Conservation (phyloP, 1,284 basidiomycete genomes). For the Pterulicium gracile region DNA sequence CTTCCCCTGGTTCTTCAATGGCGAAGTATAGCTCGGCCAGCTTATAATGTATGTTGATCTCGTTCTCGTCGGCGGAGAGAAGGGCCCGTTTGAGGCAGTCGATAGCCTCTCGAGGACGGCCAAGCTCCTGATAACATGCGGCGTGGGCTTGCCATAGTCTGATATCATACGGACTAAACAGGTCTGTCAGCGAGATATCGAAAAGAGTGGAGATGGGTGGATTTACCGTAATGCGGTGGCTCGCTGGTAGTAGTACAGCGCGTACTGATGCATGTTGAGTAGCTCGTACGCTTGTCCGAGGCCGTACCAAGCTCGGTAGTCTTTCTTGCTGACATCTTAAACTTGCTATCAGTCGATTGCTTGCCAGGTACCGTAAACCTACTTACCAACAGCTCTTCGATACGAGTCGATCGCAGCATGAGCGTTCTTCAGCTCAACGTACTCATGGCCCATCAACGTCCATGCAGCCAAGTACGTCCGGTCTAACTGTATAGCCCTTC, state of each 20-base stretch:
- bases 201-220: slow-evolving; percentile 1
- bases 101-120: slow-evolving; percentile 77
- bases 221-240: slow-evolving; percentile 84
- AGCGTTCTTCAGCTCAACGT: slow-evolving; percentile 97
- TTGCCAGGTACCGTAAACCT: too few species aligned
- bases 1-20: slow-evolving; percentile 53
- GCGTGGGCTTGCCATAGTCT: slow-evolving; percentile 95
- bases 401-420: slow-evolving; percentile 99
- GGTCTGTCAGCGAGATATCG: slow-evolving; percentile 8
- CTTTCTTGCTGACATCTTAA: slow-evolving; percentile 87
- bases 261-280: slow-evolving; percentile 93
- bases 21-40: slow-evolving; percentile 68
- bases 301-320: slow-evolving; percentile 98
- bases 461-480: slow-evolving; percentile 92
- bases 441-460: slow-evolving; percentile 99
- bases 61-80: slow-evolving; percentile 72
- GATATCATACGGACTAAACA: slow-evolving; percentile 83
- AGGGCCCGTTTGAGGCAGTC: slow-evolving; percentile 85
- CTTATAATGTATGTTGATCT: slow-evolving; percentile 68
- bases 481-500: slow-evolving; percentile 88
- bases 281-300: slow-evolving; percentile 97
- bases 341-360: background rate
- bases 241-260: slow-evolving; percentile 93
- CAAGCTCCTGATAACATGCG: slow-evolving; percentile 87
- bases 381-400: slow-evolving; percentile 84